Evolutionary conservation across 371 early-diverging fungal genomes (phyloP), one percentile per base, ranked within the genome.

Genomic region (Mortierella sp.): DNA sequence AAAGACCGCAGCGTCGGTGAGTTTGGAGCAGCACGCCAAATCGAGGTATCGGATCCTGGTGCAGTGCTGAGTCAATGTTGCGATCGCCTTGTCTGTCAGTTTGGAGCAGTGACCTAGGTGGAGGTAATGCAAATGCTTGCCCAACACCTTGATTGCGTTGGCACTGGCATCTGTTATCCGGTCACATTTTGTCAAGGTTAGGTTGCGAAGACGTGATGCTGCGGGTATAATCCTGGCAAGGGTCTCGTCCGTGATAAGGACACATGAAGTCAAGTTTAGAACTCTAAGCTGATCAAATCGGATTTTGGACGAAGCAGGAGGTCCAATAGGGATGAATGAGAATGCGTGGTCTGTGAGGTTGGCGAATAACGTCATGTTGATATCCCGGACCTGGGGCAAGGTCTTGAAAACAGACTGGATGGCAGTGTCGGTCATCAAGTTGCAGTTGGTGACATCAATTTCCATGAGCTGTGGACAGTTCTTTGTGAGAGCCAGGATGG

Each of bases 31-130:
- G 49, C 88, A 87, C 9, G 91, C 90, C 14, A 92, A 74, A 65
- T 92, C 92, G 28, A 92, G 85, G 63, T 92, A 92, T 20, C 92
- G 88, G 49, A 92, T 87, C 10, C 92, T 86, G 2, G 89, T 88
- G 71, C 92, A 92, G 55, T 87, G 80, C 22, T 84, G 84, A 4
- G 88, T 86, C 30, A 92, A 67, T 16, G 87, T 83, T 26, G 83
- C 72, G 24, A 92, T 85, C 26, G 87, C 84, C 45, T 75, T 66
- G 66, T 92, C 91, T 11, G 92, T 90, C 37, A 92, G 68, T n/a
- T 83, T 84, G 18, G 73, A 71, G 55, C 92, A 92, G 55, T 88
- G 89, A 4, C 92, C 92, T 47, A 92, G 68, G 72, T 90, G 90
- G 45, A 92, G 80, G 63, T 90, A 90, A 64, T 92, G 92, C 32